Evolutionary conservation across 495 filamentous ascomycete species (phyloP), one percentile per base, ranked within the genome.

Genomic region (Penicillium silybi): DNA sequence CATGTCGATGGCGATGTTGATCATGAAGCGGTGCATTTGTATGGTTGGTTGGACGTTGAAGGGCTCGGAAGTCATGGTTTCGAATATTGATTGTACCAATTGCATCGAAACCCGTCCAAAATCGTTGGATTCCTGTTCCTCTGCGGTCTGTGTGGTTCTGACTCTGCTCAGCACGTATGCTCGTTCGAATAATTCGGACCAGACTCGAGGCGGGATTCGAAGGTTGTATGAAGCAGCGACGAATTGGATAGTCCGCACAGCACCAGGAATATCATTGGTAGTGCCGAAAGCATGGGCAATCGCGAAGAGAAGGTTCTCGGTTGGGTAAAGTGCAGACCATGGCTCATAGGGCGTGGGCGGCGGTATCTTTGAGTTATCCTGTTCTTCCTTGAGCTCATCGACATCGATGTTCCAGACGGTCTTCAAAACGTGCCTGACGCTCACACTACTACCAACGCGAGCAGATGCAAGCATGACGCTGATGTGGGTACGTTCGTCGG

Each of bases 401-500:
- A 84, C 67, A 54, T 87, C 74, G 19, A 88, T 60, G 25, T 78
- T 74, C 84, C 85, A 89, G 5, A 78, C 71, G 4, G 71, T 69
- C 32, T 66, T 65, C 26, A 89, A 62, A 20, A 83, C 66, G 1
- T 67, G 58, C 32, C 68, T 68, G n/a, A 85, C 65, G 0, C 68
- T 72, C 8, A 43, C 17, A 2, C 75, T 20, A 57, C 82, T 70
- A 3, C 81, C 84, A 43, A 85, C 80, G 8, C 83, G 72, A 7
- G 69, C 73, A n/a, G 75, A 60, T 2, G 80, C 80, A 23, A 80
- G 65, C 20, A 88, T 73, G 17, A 88, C 29, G 32, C 77, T 71
- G 53, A 76, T 70, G 50, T 81, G 85, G 9, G 79, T 82, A 52
- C 72, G 68, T 57, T 80, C 78, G 51, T 86, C 74, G 2, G 75